Base-by-base conservation (phyloP, 2,329 filamentous ascomycete species). In the Phaeomoniella chlamydospora region DNA sequence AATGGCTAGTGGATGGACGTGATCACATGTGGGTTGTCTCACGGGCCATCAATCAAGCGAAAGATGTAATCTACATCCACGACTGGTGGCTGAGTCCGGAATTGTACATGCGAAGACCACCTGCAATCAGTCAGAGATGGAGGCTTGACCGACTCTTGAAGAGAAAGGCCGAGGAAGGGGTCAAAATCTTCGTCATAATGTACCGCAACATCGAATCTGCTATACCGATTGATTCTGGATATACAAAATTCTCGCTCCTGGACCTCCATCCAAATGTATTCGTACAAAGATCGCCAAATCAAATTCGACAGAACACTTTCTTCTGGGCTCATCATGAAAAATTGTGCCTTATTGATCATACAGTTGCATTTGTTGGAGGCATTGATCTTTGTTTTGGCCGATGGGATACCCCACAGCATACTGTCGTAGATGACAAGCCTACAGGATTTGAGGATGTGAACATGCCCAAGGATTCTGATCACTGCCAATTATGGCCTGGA, bases 11-110 rank as follows among this genome's bases (percentile, higher is more conserved):
- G 0, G 90, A 98, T 57, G 90, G 84, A 12, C 76, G 90, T 46
- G 90, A 98, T 55, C 92, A 96, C 64, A 96, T 96, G 88, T 98
- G 90, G 90, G 93, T 94, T 54, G 86, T 96, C 5, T 96, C 88
- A 9, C 75, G 88, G 44, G 90, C 90, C 10, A 92, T 98, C 49
- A 90, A 85, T 53, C 94, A 94, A 76, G 90, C 90, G 5, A 84
- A 84, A 49, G 90, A 96, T 61, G 88, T 96, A 42, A 88, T 98
- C 47, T 96, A 96, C 58, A 96, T 98, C 43, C 90, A 98, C 55
- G 90, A 96, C 57, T 98, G 90, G 90, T 98, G 90, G 90, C 63
- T 98, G 29, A 94, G 84, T 47, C 90, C 90, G 1, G 88, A 98
- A 57, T 64, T 98, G 31, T 98, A 98, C 61, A 79, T 96, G 77